Percentiles rank a stretch among this genome's conserved stretches.
These are phyloP conservation scores for Zygosaccharomyces lentus DNA, from an alignment of 805 yeast genomes.

Conservation along the genomic window DNA sequence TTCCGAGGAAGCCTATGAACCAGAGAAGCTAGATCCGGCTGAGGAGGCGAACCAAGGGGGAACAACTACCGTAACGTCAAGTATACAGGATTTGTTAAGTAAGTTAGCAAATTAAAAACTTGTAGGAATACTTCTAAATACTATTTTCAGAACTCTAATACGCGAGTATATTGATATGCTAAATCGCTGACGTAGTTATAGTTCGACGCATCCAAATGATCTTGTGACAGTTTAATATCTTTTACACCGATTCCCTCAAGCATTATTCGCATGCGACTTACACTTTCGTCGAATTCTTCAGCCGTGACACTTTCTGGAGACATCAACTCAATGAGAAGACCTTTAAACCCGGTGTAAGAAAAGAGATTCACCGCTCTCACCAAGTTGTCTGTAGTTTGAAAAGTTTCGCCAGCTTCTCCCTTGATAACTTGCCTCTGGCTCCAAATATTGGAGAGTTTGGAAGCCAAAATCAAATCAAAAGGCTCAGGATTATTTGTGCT, in stretches of 20 bases:
- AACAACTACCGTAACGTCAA: constrained; percentile 28
- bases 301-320: constrained; percentile 13
- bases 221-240: constrained; percentile 23
- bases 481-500: constrained; percentile 26
- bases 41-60: constrained; percentile 11
- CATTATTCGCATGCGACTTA: constrained; percentile 16
- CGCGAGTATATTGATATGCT: constrained; percentile 32
- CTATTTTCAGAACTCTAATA: constrained; percentile 20
- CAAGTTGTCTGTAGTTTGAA: constrained; percentile 20
- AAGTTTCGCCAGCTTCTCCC: constrained; percentile 35
- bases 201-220: constrained; percentile 14
- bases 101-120: constrained; percentile 29
- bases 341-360: constrained; percentile 33
- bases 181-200: constrained; percentile 21
- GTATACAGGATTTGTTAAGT: constrained; percentile 35
- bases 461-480: constrained; percentile 23
- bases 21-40: constrained; percentile 13
- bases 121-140: constrained; percentile 1
- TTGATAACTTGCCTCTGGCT: constrained; percentile 30
- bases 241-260: constrained; percentile 20
- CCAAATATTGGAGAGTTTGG: constrained; percentile 33
- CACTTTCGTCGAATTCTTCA: constrained; percentile 17
- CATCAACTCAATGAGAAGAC: constrained; percentile 27
- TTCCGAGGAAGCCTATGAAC: constrained; percentile 14
- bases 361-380: constrained; percentile 31